phyloP scores from a whole-genome alignment of 306 rosid genomes.

The Cyclanthera cordifolia region DNA sequence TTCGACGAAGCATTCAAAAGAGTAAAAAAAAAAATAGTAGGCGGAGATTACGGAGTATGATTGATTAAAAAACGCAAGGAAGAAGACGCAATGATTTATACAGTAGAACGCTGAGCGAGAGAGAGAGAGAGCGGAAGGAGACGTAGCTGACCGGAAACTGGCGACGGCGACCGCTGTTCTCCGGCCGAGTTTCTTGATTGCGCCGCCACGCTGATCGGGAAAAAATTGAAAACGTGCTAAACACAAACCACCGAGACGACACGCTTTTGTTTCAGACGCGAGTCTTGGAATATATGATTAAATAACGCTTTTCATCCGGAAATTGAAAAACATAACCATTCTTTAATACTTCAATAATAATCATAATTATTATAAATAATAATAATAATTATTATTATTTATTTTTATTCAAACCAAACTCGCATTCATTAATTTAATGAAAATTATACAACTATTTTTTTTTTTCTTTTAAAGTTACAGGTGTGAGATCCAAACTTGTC shows the following conservation, averaged over 20 bases:
- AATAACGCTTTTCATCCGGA: no score
- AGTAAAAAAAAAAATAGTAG: background rate
- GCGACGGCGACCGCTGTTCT: background rate
- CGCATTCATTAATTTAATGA: no score
- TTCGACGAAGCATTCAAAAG: background rate
- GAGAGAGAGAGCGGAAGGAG: background rate
- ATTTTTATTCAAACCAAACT: no score
- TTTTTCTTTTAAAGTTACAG: no score
- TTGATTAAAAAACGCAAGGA: background rate
- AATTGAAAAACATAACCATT: no score
- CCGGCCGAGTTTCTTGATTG: background rate
- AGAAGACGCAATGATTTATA: background rate
- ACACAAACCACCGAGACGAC: background rate
- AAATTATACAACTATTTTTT: no score
- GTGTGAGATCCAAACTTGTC: no score
- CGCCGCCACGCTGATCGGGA: background rate
- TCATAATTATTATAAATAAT: no score
- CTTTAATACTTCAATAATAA: no score
- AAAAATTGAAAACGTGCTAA: background rate
- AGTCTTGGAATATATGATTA: background rate
- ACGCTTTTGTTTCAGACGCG: background rate
- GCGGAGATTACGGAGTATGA: slow-evolving; percentile 2
- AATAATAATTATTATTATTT: no score
- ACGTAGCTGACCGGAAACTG: background rate
- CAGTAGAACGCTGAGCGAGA: background rate